These are phyloP conservation scores for Trichoderma hamatum DNA, from an alignment of 2,329 filamentous ascomycete genomes.

Conservation along the genomic window DNA sequence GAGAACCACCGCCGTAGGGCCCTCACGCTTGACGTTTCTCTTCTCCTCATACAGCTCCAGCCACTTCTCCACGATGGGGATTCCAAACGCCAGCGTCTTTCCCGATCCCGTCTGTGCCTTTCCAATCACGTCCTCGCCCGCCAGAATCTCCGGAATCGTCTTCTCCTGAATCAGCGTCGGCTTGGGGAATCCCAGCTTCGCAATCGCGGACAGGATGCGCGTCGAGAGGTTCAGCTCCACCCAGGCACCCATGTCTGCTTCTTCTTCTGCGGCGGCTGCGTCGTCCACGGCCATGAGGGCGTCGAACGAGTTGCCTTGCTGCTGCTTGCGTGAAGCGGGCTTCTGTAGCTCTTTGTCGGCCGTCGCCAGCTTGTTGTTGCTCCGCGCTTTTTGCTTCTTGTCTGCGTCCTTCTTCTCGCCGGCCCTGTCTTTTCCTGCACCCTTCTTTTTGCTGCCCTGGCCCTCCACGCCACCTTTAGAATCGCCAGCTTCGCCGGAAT, in stretches of 20 bases:
- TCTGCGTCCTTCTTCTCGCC: conserved; percentile 39
- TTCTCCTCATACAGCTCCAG: conserved; percentile 54
- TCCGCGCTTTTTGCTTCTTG: conserved; percentile 30
- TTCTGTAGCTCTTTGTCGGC: conserved; percentile 42
- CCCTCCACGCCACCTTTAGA: conserved; percentile 38
- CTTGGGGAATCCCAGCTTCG: conserved; percentile 75
- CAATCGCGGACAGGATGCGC: conserved; percentile 71
- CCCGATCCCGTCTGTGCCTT: conserved; percentile 96
- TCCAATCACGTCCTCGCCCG: conserved; percentile 88
- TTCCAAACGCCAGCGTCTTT: conserved; percentile 92
- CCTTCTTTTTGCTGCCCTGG: conserved; percentile 36
- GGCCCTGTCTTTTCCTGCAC: conserved; percentile 38
- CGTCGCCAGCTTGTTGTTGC: conserved; percentile 37
- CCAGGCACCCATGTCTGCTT: conserved; percentile 78
- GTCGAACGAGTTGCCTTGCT: conserved; percentile 53
- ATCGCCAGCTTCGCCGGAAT: conserved; percentile 40
- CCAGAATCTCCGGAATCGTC: conserved; percentile 79
- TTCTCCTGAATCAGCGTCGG: conserved; percentile 82
- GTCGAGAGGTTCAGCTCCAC: conserved; percentile 71
- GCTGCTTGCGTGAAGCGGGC: conserved; percentile 44
- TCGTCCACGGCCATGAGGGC: conserved; percentile 56
- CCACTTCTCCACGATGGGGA: conserved; percentile 88
- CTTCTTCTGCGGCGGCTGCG: conserved; percentile 50
- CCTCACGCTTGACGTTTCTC: conserved; percentile 42
- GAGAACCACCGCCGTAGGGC: conserved; percentile 76